Evolutionary conservation across 2,329 filamentous ascomycete species (phyloP).

Genomic region (Aspergillus texensis): DNA sequence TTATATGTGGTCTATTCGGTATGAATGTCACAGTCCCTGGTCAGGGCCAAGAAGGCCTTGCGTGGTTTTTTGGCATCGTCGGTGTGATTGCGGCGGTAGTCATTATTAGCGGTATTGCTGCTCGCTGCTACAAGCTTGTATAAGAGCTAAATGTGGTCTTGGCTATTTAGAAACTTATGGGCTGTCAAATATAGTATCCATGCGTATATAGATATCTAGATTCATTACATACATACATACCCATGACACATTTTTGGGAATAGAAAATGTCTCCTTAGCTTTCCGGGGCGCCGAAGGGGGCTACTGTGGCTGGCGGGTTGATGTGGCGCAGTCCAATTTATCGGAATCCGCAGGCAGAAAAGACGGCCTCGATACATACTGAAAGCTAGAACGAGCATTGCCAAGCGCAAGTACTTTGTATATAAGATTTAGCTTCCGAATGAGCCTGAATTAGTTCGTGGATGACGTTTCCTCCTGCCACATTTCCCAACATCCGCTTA

Average conservation of each 20-base stretch:
- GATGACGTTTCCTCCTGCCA: background rate
- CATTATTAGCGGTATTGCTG: slow-evolving; percentile 39
- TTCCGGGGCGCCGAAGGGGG: too few relatives aligned
- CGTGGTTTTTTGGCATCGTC: slow-evolving; percentile 55
- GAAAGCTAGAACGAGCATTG: background rate
- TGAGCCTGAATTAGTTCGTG: background rate
- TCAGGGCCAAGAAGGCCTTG: slow-evolving; percentile 33
- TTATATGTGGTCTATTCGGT: slow-evolving; percentile 69
- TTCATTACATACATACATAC: background rate
- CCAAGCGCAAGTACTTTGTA: background rate
- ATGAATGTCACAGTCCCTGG: slow-evolving; percentile 56
- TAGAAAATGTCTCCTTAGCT: background rate
- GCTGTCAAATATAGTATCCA: background rate
- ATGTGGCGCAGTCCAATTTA: background rate
- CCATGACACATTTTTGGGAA: background rate
- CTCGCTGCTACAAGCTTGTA: slow-evolving; percentile 46
- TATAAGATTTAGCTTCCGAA: background rate
- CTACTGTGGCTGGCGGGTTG: background rate
- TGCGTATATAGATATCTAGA: background rate
- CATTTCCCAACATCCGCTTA: background rate
- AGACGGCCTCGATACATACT: background rate
- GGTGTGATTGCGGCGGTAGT: slow-evolving; percentile 49
- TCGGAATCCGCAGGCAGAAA: background rate
- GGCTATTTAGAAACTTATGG: background rate
- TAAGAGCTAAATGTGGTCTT: slow-evolving; percentile 22